A percentile compares a stretch with the other conserved stretches of the same genome.
Conservation (phyloP, 495 filamentous ascomycete genomes). For the Hypoxylon lienhwacheense region DNA sequence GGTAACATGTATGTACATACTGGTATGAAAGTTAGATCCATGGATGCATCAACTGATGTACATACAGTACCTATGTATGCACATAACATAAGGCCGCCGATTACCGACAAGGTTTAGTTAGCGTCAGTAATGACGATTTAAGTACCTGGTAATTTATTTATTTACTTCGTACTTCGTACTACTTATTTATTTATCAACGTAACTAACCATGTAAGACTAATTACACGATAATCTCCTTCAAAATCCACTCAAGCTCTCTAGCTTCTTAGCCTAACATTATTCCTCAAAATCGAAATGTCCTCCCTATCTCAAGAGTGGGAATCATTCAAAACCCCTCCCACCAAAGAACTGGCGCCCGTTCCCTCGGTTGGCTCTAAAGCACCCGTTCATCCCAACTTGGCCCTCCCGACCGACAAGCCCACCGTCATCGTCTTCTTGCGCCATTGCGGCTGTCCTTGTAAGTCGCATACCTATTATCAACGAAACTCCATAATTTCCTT, state of each 20-base stretch:
- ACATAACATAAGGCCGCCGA: slow-evolving; percentile 1
- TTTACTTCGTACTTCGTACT: too few species aligned
- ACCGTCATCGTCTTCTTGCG: slow-evolving; percentile 60
- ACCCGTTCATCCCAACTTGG: slow-evolving; percentile 48
- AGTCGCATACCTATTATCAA: slow-evolving; percentile 8
- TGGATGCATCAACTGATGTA: too few species aligned
- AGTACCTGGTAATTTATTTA: not conserved
- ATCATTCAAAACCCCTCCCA: slow-evolving; percentile 40
- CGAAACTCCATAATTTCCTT: not conserved
- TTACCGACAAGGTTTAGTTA: slow-evolving; percentile 18
- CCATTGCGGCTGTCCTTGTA: slow-evolving; percentile 65
- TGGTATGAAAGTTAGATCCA: too few species aligned
- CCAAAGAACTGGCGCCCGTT: slow-evolving; percentile 38
- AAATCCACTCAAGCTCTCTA: not conserved
- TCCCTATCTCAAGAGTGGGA: slow-evolving; percentile 32
- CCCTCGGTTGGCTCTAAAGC: slow-evolving; percentile 52
- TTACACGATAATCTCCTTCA: not conserved
- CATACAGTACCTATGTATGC: too few species aligned
- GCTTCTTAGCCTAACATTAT: too few species aligned
- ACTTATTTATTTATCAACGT: too few species aligned
- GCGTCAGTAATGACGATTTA: slow-evolving; percentile 1
- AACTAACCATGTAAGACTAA: too few species aligned
- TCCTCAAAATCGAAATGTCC: slow-evolving; percentile 5
- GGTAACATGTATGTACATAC: too few species aligned
- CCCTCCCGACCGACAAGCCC: slow-evolving; percentile 51